phyloP scores from a whole-genome alignment of 208 protist species.

The Leishmania braziliensis region DNA sequence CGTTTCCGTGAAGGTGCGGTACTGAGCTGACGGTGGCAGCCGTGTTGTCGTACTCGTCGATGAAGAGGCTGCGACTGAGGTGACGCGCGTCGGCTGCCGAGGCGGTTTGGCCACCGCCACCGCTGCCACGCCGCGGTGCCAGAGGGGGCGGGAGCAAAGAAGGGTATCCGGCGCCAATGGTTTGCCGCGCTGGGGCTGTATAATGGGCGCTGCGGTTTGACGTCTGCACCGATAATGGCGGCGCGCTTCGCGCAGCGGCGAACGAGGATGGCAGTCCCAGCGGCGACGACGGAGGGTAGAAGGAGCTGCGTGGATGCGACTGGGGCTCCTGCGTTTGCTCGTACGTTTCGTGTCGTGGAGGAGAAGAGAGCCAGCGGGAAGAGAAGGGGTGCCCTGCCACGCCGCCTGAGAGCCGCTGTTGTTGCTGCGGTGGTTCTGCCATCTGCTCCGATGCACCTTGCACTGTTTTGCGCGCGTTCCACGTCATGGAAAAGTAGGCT shows the following conservation, averaged over 20 bases:
- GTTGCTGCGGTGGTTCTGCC: neutral
- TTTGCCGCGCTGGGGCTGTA: slow-evolving; percentile 1
- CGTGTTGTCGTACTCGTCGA: slow-evolving; percentile 59
- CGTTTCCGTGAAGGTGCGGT: neutral
- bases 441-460: neutral
- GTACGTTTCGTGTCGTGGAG: neutral
- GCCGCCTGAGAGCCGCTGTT: neutral
- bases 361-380: neutral
- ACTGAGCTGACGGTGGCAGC: neutral
- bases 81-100: neutral
- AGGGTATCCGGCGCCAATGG: slow-evolving; percentile 3
- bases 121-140: neutral
- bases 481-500: neutral
- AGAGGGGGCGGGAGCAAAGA: neutral
- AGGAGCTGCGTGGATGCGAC: neutral
- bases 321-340: neutral
- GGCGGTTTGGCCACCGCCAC: neutral
- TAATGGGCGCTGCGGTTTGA: neutral
- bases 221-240: too few relatives aligned
- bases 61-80: slow-evolving; percentile 20
- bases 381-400: neutral
- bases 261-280: neutral
- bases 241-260: too few relatives aligned
- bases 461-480: neutral
- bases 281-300: neutral